Evolutionary conservation across 352 stramenopile genomes (phyloP), one percentile per base, ranked within the genome.

Genomic region (Discostella stelligera): DNA sequence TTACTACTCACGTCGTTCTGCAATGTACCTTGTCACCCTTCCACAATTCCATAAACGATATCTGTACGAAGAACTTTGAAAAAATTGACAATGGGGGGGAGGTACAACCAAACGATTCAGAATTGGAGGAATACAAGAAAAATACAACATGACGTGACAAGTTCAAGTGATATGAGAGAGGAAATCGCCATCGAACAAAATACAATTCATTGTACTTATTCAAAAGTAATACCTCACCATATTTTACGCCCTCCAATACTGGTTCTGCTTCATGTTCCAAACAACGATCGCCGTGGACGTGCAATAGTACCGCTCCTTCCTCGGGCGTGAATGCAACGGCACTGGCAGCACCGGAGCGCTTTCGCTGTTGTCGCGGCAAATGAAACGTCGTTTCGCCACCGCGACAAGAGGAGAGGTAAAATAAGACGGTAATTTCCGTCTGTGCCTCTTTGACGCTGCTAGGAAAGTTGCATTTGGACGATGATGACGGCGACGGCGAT

Each of bases 371-470:
- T 11, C 14, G 66, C 6, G 77, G 66, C 46, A 69, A 59, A 65
- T 91, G 77, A 73, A 91, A 91, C 18, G 75, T 46, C 27, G 86
- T 91, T 2, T 81, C 86, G 30, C 86, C 86, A 37, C 86, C 86
- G 52, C 56, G n/a, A 61, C 86, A 91, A 23, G 66, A 59, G 8
- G 80, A 87, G 0, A 91, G 60, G 54, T 91, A 91, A n/a, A 91
- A 80, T 13, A 91, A 74, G 4, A 91, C 77, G 0, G 86, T 91
- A 14, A 90, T 86, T 55, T 88, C 83, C 13, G 86, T 91, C 27
- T 85, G 61, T 46, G 62, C 64, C 48, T 68, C 52, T 61, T 64
- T 62, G 13, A 66, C 77, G 11, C 5, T 60, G n/a, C 59, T 49
- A 46, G 60, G 39, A 2, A 20, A 56, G 23, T 39, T 67, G 27